Percentiles rank a stretch among this genome's conserved stretches.
Conservation (phyloP, 495 filamentous ascomycete species). For the Podospora conica region DNA sequence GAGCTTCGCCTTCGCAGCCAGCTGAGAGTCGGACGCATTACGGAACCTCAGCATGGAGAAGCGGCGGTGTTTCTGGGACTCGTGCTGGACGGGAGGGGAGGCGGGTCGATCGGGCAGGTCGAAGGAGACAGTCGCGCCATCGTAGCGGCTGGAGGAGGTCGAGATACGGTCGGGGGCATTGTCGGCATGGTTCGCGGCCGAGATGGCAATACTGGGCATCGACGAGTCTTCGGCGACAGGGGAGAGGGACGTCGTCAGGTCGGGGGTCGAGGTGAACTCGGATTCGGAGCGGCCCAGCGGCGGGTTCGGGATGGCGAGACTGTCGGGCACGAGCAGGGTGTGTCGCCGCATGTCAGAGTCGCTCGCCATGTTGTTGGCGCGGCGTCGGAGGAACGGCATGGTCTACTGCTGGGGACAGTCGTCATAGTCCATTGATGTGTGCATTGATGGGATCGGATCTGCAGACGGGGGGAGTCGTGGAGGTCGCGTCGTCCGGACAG, state of each 20-base stretch:
- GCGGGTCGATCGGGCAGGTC: slow-evolving; percentile 29
- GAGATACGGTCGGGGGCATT: slow-evolving; percentile 18
- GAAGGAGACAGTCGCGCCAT: slow-evolving; percentile 24
- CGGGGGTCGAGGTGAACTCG: slow-evolving; percentile 10
- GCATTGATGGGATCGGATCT: slow-evolving; percentile 19
- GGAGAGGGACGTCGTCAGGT: slow-evolving; percentile 17
- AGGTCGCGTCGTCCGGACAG: no score
- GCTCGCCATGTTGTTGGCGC: slow-evolving; percentile 44
- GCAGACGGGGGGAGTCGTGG: no score
- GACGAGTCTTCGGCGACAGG: slow-evolving; percentile 21
- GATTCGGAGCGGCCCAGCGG: slow-evolving; percentile 16
- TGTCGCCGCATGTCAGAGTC: slow-evolving; percentile 46
- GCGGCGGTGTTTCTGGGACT: slow-evolving; percentile 53
- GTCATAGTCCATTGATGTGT: slow-evolving; percentile 38
- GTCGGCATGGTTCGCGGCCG: slow-evolving; percentile 11
- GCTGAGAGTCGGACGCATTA: slow-evolving; percentile 89
- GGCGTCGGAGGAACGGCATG: slow-evolving; percentile 49
- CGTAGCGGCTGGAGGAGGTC: slow-evolving; percentile 15
- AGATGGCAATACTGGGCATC: slow-evolving; percentile 10
- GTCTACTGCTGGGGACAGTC: slow-evolving; percentile 28
- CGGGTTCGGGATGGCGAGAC: slow-evolving; percentile 27
- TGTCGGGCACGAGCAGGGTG: slow-evolving; percentile 28
- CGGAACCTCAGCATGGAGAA: slow-evolving; percentile 89
- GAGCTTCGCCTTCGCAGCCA: slow-evolving; percentile 70
- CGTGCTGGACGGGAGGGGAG: slow-evolving; percentile 39